A percentile compares a stretch with the other conserved stretches of the same genome.
These are phyloP conservation scores for Elsinoe arachidis DNA, from an alignment of 2,329 filamentous ascomycete genomes.

Conservation along the genomic window DNA sequence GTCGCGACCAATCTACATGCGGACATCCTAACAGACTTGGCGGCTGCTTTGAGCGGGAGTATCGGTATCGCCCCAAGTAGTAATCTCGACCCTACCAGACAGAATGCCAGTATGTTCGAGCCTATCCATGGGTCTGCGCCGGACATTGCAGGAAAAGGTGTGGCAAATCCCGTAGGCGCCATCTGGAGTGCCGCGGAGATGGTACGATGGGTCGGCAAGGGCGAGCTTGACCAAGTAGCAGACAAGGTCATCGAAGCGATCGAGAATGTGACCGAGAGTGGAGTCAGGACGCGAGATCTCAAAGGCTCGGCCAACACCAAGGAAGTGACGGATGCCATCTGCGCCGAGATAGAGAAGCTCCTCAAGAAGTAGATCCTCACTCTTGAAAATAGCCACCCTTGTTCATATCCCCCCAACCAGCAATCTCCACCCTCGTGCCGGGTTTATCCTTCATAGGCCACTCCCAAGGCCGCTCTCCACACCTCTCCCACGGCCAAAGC, in stretches of 20 bases:
- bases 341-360: constrained; percentile 42
- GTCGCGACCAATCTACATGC: constrained; percentile 43
- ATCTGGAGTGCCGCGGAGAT: constrained; percentile 65
- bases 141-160: constrained; percentile 55
- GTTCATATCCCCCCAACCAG: background rate
- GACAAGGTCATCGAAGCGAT: constrained; percentile 50
- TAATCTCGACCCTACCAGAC: constrained; percentile 55
- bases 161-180: constrained; percentile 56
- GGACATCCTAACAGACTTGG: constrained; percentile 60
- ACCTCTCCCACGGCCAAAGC: constrained; percentile 57
- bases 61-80: constrained; percentile 61
- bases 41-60: constrained; percentile 55
- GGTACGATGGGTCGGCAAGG: constrained; percentile 52
- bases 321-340: constrained; percentile 51
- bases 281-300: constrained; percentile 51
- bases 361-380: constrained; percentile 21
- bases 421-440: constrained; percentile 32
- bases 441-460: constrained; percentile 38
- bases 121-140: constrained; percentile 50
- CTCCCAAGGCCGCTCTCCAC: constrained; percentile 46
- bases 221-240: constrained; percentile 44
- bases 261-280: constrained; percentile 50
- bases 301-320: constrained; percentile 50
- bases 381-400: background rate
- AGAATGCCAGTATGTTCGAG: constrained; percentile 54